Conservation (phyloP, 352 stramenopile species). For the Pythium graminicola region DNA sequence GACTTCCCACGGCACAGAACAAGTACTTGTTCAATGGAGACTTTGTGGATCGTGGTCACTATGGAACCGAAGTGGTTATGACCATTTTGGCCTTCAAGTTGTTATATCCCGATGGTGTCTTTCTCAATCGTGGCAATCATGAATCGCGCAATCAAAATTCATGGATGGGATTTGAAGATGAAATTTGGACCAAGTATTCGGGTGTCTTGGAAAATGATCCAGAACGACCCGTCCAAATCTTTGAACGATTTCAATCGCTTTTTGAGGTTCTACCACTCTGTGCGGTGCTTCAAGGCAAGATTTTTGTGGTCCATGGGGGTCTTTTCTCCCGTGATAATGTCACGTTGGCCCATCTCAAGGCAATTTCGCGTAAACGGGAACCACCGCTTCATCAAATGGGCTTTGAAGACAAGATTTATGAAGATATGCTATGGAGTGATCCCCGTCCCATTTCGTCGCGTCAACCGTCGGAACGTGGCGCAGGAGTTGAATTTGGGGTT, state of each 20-base stretch:
- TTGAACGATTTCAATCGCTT: slow-evolving; percentile 66
- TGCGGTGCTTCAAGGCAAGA: slow-evolving; percentile 84
- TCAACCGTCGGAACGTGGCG: slow-evolving; percentile 81
- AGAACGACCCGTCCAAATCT: slow-evolving; percentile 43
- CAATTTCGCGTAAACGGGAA: slow-evolving; percentile 89
- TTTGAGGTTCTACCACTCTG: slow-evolving; percentile 89
- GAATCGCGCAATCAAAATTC: slow-evolving; percentile 93
- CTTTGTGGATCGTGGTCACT: slow-evolving; percentile 91
- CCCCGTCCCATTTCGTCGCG: slow-evolving; percentile 69
- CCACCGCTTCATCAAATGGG: slow-evolving; percentile 80
- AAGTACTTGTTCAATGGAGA: slow-evolving; percentile 96
- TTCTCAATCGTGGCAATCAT: slow-evolving; percentile 94
- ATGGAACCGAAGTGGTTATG: slow-evolving; percentile 85
- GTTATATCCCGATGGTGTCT: slow-evolving; percentile 80
- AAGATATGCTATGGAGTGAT: slow-evolving; percentile 92
- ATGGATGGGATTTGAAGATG: slow-evolving; percentile 91
- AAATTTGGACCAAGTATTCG: slow-evolving; percentile 82
- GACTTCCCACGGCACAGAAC: slow-evolving; percentile 84
- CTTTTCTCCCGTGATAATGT: slow-evolving; percentile 90
- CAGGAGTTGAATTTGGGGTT: slow-evolving; percentile 89
- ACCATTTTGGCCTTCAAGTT: slow-evolving; percentile 70
- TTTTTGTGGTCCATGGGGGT: slow-evolving; percentile 93
- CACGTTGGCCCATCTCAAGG: slow-evolving; percentile 85
- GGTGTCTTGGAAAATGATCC: slow-evolving; percentile 48
- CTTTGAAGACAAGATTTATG: slow-evolving; percentile 92